Percentiles rank a stretch among this genome's conserved stretches.
These are phyloP conservation scores for Hordeum marinum DNA, from an alignment of 176 grass and related monocot genomes.

Conservation along the genomic window DNA sequence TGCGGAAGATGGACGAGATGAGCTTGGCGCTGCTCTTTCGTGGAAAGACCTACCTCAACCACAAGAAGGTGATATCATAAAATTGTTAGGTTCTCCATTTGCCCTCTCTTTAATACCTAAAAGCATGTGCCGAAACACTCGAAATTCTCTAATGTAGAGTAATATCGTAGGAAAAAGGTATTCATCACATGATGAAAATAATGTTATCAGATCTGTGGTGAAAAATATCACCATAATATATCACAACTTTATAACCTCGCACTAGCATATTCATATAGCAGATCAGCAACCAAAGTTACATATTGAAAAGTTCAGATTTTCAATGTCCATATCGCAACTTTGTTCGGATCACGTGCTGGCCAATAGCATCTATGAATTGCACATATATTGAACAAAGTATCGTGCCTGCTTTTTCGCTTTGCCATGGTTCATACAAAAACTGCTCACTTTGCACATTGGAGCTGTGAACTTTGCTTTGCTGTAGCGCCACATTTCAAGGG, in stretches of 20 bases:
- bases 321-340: background rate
- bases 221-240: background rate
- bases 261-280: background rate
- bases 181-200: background rate
- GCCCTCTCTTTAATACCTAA: background rate
- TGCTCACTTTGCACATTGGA: background rate
- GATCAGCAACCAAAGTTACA: background rate
- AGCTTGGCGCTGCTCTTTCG: slow-evolving; percentile 58
- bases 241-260: background rate
- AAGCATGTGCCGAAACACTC: background rate
- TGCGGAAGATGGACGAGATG: slow-evolving; percentile 33
- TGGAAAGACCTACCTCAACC: slow-evolving; percentile 64
- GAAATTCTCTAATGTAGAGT: background rate
- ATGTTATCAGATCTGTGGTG: background rate
- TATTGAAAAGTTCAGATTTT: background rate
- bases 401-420: background rate
- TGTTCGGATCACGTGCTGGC: background rate
- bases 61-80: slow-evolving; percentile 40
- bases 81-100: background rate
- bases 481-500: background rate
- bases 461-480: background rate
- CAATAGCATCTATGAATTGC: background rate
- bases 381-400: background rate
- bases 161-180: background rate
- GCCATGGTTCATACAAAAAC: background rate